Percentiles rank a stretch among this genome's conserved stretches.
These are phyloP conservation scores for Myxozyma vanderwaltii DNA, from an alignment of 805 yeast genomes.

Conservation along the genomic window DNA sequence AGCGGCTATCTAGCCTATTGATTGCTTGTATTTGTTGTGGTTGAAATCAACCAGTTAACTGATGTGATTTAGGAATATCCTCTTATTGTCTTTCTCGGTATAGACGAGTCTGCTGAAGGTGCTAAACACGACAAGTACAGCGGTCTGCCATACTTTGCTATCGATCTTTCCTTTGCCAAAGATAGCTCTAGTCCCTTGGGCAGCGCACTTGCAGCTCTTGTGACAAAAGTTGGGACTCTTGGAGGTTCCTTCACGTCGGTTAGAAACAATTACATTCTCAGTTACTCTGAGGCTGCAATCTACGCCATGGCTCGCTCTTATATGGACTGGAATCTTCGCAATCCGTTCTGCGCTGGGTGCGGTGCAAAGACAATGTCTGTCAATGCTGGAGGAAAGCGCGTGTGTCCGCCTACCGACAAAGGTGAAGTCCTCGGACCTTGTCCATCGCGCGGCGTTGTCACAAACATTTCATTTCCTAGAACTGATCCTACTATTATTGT, in stretches of 20 bases:
- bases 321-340: slow-evolving; percentile 68
- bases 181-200: slow-evolving; percentile 9
- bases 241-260: slow-evolving; percentile 21
- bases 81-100: slow-evolving; percentile 51
- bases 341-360: slow-evolving; percentile 78
- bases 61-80: slow-evolving; percentile 22
- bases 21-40: neutral
- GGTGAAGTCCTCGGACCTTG: slow-evolving; percentile 39
- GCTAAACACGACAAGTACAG: slow-evolving; percentile 35
- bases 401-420: slow-evolving; percentile 43
- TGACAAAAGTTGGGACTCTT: slow-evolving; percentile 17
- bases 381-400: slow-evolving; percentile 48
- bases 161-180: slow-evolving; percentile 39
- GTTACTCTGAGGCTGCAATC: slow-evolving; percentile 58
- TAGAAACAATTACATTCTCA: slow-evolving; percentile 20
- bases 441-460: slow-evolving; percentile 51
- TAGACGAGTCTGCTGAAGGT: slow-evolving; percentile 43
- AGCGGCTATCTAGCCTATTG: neutral
- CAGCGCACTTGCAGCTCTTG: slow-evolving; percentile 5
- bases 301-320: slow-evolving; percentile 82
- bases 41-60: neutral
- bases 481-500: slow-evolving; percentile 88
- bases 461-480: slow-evolving; percentile 86
- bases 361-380: slow-evolving; percentile 52
- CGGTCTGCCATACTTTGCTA: slow-evolving; percentile 48